Percentiles rank a stretch among this genome's conserved stretches.
phyloP scores from a whole-genome alignment of 75 land plant species.

The Selaginella tamariscina region DNA sequence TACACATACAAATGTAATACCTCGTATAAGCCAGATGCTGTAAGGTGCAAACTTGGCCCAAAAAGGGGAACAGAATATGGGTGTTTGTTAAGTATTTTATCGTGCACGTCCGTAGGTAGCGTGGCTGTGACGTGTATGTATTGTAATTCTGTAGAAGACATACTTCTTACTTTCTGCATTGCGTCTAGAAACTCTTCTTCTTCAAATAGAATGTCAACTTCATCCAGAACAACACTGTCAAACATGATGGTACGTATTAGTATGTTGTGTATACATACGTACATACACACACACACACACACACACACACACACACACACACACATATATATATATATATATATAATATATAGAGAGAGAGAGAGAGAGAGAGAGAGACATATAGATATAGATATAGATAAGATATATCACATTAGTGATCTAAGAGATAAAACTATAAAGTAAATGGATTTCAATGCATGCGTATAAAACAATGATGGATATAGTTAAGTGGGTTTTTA shows the following conservation, averaged over 20 bases:
- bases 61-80: constrained; percentile 70
- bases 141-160: constrained; percentile 53
- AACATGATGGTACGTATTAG: too few relatives aligned
- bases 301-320: too few relatives aligned
- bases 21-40: constrained; percentile 88
- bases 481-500: too few relatives aligned
- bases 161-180: constrained; percentile 38
- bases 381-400: too few relatives aligned
- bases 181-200: constrained; percentile 78
- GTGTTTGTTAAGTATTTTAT: constrained; percentile 55
- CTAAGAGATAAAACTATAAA: background rate
- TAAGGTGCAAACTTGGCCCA: constrained; percentile 92
- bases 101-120: constrained; percentile 78
- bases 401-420: background rate
- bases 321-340: too few relatives aligned
- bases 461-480: too few relatives aligned
- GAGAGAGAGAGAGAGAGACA: too few relatives aligned
- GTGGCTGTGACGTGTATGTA: constrained; percentile 98
- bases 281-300: too few relatives aligned
- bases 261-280: too few relatives aligned
- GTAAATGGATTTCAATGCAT: too few relatives aligned
- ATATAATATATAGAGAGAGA: too few relatives aligned
- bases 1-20: constrained; percentile 21
- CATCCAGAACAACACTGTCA: constrained; percentile 92
- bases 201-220: constrained; percentile 81